These are phyloP conservation scores for Tricholoma matsutake DNA, from an alignment of 768 basidiomycete species.

Conservation along the genomic window DNA sequence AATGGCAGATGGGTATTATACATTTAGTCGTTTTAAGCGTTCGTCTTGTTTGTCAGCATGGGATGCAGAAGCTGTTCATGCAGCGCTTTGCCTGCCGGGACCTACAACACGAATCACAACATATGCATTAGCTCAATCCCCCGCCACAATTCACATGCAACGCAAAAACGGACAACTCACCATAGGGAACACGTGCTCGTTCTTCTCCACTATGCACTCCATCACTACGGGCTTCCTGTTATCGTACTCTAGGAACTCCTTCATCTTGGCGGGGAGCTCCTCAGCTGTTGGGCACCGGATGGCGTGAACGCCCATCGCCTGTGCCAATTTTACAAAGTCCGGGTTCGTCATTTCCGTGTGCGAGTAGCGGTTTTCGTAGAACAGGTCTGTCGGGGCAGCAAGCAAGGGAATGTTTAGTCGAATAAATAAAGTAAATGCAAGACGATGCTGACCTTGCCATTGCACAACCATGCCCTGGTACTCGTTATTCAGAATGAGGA, in stretches of 20 bases:
- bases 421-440: neutral
- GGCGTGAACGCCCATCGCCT: constrained; percentile 91
- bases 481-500: constrained; percentile 90
- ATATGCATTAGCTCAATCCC: constrained; percentile 5
- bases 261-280: constrained; percentile 94
- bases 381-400: constrained; percentile 56
- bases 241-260: constrained; percentile 97
- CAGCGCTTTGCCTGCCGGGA: constrained; percentile 90
- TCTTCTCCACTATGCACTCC: constrained; percentile 83
- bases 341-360: constrained; percentile 97
- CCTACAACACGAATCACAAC: constrained; percentile 36
- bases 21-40: constrained; percentile 7
- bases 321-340: constrained; percentile 86
- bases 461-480: constrained; percentile 99
- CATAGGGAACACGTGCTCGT: constrained; percentile 92
- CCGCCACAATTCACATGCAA: neutral
- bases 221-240: constrained; percentile 81
- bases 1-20: neutral
- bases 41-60: constrained; percentile 16
- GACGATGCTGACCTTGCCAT: constrained; percentile 79
- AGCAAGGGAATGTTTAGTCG: neutral
- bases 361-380: constrained; percentile 96
- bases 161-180: constrained; percentile 34
- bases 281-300: constrained; percentile 66
- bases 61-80: constrained; percentile 89